Conservation (phyloP, 1,139 yeast species). For the Diutina neorugosa region DNA sequence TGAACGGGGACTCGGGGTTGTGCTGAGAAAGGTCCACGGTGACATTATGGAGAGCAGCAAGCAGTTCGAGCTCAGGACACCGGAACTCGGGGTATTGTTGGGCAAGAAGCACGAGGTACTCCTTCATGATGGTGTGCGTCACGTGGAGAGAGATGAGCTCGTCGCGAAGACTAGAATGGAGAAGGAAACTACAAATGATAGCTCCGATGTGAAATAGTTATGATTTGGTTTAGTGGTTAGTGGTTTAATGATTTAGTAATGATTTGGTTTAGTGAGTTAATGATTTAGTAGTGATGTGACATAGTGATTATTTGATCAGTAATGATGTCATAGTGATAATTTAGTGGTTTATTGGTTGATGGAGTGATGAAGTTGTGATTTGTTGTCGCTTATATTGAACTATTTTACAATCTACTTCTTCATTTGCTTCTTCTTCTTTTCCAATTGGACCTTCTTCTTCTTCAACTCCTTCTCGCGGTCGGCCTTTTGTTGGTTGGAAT, state of each 20-base stretch:
- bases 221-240: too few relatives aligned
- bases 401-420: conserved; percentile 12
- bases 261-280: too few relatives aligned
- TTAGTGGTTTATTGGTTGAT: too few relatives aligned
- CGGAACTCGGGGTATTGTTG: conserved; percentile 77
- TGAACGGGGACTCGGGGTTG: conserved; percentile 52
- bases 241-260: too few relatives aligned
- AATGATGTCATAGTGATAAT: too few relatives aligned
- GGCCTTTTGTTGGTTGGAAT: conserved; percentile 79
- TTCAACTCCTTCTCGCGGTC: conserved; percentile 61
- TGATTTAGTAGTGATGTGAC: too few relatives aligned
- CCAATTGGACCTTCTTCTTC: conserved; percentile 69
- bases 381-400: neutral
- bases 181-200: too few relatives aligned
- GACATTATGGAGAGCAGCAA: conserved; percentile 54
- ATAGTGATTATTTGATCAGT: too few relatives aligned
- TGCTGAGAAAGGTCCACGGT: conserved; percentile 50
- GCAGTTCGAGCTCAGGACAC: conserved; percentile 68
- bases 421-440: conserved; percentile 43
- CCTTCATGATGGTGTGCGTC: conserved; percentile 21
- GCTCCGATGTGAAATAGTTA: too few relatives aligned
- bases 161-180: too few relatives aligned
- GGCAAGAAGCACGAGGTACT: conserved; percentile 69
- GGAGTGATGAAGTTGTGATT: too few relatives aligned
- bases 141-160: neutral